These are phyloP conservation scores for Whalleya microplaca DNA, from an alignment of 2,329 filamentous ascomycete species.

Conservation along the genomic window DNA sequence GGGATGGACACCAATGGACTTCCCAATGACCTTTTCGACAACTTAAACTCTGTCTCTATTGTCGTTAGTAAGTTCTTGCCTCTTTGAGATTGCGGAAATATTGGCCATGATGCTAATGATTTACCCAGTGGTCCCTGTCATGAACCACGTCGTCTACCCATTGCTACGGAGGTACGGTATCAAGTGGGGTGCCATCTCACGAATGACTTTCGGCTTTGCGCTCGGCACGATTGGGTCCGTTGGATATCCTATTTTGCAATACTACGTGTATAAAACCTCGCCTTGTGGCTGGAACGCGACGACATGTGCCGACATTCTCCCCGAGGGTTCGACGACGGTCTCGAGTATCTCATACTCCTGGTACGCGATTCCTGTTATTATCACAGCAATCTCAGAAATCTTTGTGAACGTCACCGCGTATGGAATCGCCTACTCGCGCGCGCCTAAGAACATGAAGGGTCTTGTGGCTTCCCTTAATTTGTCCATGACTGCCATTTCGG, in stretches of 20 bases:
- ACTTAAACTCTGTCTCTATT: conserved; percentile 48
- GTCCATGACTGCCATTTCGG: conserved; percentile 71
- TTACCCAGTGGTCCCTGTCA: conserved; percentile 40
- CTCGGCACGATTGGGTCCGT: conserved; percentile 45
- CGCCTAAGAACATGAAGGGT: conserved; percentile 78
- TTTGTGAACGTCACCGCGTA: conserved; percentile 63
- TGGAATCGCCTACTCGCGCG: conserved; percentile 79
- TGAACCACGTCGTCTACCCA: conserved; percentile 48
- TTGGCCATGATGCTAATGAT: conserved; percentile 12
- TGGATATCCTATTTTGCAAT: conserved; percentile 34
- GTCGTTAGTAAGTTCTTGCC: conserved; percentile 36
- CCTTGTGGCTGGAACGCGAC: conserved; percentile 36
- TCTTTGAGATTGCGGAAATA: neutral
- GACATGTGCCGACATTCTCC: conserved; percentile 33
- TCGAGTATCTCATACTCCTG: conserved; percentile 33
- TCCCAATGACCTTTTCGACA: conserved; percentile 48
- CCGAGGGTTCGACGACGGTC: conserved; percentile 27
- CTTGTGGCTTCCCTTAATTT: conserved; percentile 73
- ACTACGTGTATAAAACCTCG: conserved; percentile 36
- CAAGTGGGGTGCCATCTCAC: conserved; percentile 46
- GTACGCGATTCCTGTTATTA: conserved; percentile 49
- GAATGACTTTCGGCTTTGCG: conserved; percentile 50
- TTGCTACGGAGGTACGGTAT: conserved; percentile 42
- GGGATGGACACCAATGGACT: conserved; percentile 46
- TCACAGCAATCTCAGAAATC: conserved; percentile 57